A percentile compares a stretch with the other conserved stretches of the same genome.
phyloP scores from a whole-genome alignment of 768 basidiomycete species.

The Scleroderma citrinum region DNA sequence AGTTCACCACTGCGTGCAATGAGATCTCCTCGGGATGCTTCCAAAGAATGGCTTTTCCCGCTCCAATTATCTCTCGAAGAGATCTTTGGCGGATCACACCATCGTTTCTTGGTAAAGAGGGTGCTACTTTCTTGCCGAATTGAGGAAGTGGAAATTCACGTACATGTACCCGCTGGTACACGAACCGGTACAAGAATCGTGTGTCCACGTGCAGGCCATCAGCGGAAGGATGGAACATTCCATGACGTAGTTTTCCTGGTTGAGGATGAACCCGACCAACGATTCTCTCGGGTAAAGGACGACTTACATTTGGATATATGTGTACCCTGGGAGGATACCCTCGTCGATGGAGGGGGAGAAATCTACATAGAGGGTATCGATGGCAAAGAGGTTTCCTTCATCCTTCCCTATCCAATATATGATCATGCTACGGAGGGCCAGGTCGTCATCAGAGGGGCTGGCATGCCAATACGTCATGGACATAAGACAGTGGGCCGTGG shows the following conservation, averaged over 20 bases:
- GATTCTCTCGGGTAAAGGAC: slow-evolving; percentile 51
- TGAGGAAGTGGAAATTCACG: slow-evolving; percentile 51
- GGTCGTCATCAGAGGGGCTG: slow-evolving; percentile 48
- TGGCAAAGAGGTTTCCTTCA: slow-evolving; percentile 45
- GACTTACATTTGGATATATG: slow-evolving; percentile 52
- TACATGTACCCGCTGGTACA: slow-evolving; percentile 59
- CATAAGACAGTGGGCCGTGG: slow-evolving; percentile 51
- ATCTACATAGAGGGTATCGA: slow-evolving; percentile 53
- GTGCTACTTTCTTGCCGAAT: slow-evolving; percentile 42
- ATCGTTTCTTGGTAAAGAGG: slow-evolving; percentile 56
- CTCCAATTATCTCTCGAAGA: slow-evolving; percentile 58
- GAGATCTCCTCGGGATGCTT: slow-evolving; percentile 34
- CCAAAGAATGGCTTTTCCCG: slow-evolving; percentile 65
- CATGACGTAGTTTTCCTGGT: slow-evolving; percentile 67
- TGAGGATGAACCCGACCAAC: slow-evolving; percentile 51
- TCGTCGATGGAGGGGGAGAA: slow-evolving; percentile 42
- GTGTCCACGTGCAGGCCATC: slow-evolving; percentile 63
- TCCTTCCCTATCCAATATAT: slow-evolving; percentile 47
- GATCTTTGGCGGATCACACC: slow-evolving; percentile 49
- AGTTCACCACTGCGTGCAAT: slow-evolving; percentile 35
- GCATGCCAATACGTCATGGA: slow-evolving; percentile 62
- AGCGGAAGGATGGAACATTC: slow-evolving; percentile 46
- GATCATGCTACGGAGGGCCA: slow-evolving; percentile 46
- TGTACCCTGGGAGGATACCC: slow-evolving; percentile 49
- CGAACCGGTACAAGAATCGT: slow-evolving; percentile 53